Conservation (phyloP, 257 asterid species). For the Solanum etuberosum region DNA sequence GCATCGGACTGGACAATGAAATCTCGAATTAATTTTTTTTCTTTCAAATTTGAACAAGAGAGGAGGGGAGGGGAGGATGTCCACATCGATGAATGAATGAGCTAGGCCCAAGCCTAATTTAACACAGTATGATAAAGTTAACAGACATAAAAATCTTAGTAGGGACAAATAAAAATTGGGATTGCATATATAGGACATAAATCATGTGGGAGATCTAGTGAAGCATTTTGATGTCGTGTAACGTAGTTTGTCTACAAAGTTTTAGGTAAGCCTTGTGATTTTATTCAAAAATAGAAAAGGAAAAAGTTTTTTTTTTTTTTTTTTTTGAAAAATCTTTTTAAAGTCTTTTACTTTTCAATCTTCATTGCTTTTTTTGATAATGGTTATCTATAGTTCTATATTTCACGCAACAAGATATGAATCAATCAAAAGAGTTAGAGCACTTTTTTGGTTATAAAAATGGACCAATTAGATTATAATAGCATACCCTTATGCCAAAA, state of each 20-base stretch:
- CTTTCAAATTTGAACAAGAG: too few species aligned
- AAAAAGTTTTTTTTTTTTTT: background rate
- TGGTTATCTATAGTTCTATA: background rate
- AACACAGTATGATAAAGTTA: background rate
- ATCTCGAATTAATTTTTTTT: too few species aligned
- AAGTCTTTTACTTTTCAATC: background rate
- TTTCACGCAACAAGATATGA: background rate
- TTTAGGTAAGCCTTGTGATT: background rate
- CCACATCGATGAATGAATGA: background rate
- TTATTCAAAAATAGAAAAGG: background rate
- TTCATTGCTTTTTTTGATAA: background rate
- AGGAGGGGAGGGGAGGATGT: background rate
- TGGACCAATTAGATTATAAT: background rate
- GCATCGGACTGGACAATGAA: background rate
- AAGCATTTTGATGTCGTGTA: background rate
- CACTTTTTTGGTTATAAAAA: too few species aligned
- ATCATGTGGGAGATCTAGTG: slow-evolving; percentile 3
- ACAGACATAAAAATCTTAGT: background rate
- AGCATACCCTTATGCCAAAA: too few species aligned
- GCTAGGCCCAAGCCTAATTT: background rate
- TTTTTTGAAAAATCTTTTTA: background rate
- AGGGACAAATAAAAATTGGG: background rate
- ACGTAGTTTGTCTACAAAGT: background rate
- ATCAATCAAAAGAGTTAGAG: too few species aligned
- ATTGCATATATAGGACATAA: slow-evolving; percentile 10